phyloP scores from a whole-genome alignment of 225 moss, liverwort and hornwort species.

The Straminergon stramineum region DNA sequence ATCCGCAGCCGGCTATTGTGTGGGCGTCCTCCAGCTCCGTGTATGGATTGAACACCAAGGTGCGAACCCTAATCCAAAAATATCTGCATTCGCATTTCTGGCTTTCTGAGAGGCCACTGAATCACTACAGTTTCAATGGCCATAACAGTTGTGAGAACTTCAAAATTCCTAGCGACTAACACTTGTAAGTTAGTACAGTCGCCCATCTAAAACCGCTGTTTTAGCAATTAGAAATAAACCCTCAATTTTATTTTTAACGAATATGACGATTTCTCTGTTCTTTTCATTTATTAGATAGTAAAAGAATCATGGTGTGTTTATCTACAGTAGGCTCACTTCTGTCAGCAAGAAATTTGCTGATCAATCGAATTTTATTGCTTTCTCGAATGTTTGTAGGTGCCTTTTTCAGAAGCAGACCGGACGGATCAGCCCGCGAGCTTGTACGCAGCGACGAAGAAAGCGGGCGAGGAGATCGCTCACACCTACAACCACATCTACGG shows the following conservation, averaged over 20 bases:
- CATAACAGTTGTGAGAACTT: neutral
- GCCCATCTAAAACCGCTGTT: neutral
- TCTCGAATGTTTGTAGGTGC: constrained; percentile 7
- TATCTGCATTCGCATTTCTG: too few relatives aligned
- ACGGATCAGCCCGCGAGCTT: constrained; percentile 33
- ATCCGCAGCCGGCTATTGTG: constrained; percentile 32
- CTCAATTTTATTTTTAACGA: neutral
- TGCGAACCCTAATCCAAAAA: neutral
- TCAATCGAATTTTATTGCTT: neutral
- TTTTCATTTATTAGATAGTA: neutral
- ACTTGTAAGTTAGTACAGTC: too few relatives aligned
- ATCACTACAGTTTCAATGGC: neutral
- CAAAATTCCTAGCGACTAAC: neutral
- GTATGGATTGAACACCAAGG: constrained; percentile 36
- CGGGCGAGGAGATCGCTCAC: constrained; percentile 38
- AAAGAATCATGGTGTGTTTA: neutral
- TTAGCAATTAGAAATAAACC: neutral
- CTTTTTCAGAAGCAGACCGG: constrained; percentile 25
- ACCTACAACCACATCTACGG: constrained; percentile 42
- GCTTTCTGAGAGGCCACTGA: neutral
- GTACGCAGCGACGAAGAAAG: constrained; percentile 39
- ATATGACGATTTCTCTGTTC: neutral
- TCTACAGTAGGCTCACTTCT: too few relatives aligned
- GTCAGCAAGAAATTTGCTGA: neutral
- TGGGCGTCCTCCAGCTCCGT: constrained; percentile 47